These are phyloP conservation scores for Globisporangium sylvaticum DNA, from an alignment of 352 stramenopile genomes.

Conservation along the genomic window DNA sequence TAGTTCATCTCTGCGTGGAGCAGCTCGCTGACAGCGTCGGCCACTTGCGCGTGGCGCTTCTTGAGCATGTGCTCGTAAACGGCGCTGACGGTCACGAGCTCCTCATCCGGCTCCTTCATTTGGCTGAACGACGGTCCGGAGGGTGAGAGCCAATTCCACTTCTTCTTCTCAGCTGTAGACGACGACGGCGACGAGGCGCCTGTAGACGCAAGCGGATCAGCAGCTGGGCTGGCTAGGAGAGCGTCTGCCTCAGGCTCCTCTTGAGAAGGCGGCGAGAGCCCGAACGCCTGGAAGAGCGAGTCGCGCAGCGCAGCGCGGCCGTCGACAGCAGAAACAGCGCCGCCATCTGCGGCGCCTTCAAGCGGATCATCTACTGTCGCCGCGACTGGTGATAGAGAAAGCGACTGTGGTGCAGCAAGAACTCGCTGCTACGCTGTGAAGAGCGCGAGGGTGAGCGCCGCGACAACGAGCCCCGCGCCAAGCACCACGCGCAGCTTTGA, in stretches of 20 bases:
- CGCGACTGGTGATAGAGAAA: neutral
- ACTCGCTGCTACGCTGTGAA: neutral
- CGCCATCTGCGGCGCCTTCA: no score
- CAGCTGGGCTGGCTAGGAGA: no score
- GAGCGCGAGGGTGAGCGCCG: neutral
- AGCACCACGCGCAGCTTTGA: neutral
- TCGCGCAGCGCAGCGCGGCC: neutral
- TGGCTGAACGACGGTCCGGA: neutral
- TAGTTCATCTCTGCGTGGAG: neutral
- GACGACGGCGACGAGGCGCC: neutral
- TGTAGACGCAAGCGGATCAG: no score
- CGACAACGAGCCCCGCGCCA: neutral
- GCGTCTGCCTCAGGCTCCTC: neutral
- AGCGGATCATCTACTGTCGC: neutral
- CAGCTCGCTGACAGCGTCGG: neutral
- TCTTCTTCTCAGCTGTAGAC: neutral
- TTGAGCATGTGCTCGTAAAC: conserved; percentile 4
- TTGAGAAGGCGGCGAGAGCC: neutral
- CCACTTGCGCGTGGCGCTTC: neutral
- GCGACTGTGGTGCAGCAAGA: neutral
- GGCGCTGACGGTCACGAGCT: neutral
- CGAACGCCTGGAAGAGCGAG: conserved; percentile 12
- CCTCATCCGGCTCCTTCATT: neutral
- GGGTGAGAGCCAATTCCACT: neutral
- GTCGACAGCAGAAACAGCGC: neutral